Base-by-base conservation (phyloP, 805 yeast genomes). In the Kodamaea leandrae region DNA sequence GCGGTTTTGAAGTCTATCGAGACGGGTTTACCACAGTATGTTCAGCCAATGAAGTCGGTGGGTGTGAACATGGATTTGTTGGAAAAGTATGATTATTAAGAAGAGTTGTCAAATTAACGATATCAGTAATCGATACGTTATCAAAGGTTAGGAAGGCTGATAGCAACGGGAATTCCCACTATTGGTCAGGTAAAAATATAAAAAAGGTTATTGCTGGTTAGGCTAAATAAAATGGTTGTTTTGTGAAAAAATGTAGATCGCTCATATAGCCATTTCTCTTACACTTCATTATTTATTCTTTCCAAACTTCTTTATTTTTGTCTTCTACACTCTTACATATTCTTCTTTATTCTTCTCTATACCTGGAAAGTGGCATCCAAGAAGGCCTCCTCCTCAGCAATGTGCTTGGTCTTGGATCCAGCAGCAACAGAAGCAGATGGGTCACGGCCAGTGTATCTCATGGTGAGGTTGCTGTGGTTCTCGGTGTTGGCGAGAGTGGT, bases 351-450 rank as follows among this genome's bases (percentile, higher is more conserved):
- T 27, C 15, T 19, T 6, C 32, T 25, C 29, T 30, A 35, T 12
- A 20, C 47, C 35, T 49, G 55, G 68, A 87, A 84, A 46, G 83
- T 95, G 42, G 86, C 95, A 45, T 74, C 71, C 64, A 91, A 74
- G 76, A 93, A 87, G 27, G 83, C 82, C 53, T 81, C 84, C 73
- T 93, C 98, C 75, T 93, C 96, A 50, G 83, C 83, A 48, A 66
- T 61, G 68, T 93, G 99, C 80, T 80, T 80, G 50, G 82, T 68
- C 81, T 93, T 93, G 48, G 86, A 75, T 70, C 99, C 99, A 52
- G 98, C 96, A 59, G 99, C 99, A 60, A 93, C 96, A 48, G 96
- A 83, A 35, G 98, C 98, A 63, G 91, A 82, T 64, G 99, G 99
- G 63, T 87, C 88, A 78, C 99, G 88, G 61, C 99, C 99, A 51